Evolutionary conservation across 2,329 filamentous ascomycete species (phyloP).

Genomic region (Bipolaris gigantea): DNA sequence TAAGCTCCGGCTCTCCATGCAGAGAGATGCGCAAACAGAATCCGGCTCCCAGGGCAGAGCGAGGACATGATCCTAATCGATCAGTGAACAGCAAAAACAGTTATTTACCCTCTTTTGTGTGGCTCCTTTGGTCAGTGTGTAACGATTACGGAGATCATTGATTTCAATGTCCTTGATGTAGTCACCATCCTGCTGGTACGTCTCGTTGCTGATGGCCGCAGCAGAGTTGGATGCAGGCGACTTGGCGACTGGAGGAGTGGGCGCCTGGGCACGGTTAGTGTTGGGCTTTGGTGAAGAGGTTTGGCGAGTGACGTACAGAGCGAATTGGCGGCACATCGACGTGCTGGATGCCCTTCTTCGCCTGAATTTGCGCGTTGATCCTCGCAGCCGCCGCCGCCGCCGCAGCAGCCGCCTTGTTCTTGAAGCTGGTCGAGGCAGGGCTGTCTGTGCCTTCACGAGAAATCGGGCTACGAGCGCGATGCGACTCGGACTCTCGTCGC

Average conservation of each 20-base stretch:
- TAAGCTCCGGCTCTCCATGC: slow-evolving; percentile 52
- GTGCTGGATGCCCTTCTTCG: slow-evolving; percentile 85
- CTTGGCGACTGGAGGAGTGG: slow-evolving; percentile 56
- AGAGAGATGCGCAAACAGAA: slow-evolving; percentile 40
- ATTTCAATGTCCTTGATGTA: slow-evolving; percentile 99
- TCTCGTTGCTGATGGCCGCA: slow-evolving; percentile 66
- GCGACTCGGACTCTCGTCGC: slow-evolving; percentile 63
- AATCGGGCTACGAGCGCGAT: slow-evolving; percentile 80
- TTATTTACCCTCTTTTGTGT: slow-evolving; percentile 99
- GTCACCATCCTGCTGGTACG: slow-evolving; percentile 95
- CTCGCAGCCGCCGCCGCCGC: slow-evolving; percentile 74
- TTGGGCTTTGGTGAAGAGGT: not conserved
- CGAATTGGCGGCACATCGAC: slow-evolving; percentile 83
- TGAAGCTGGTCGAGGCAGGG: slow-evolving; percentile 51
- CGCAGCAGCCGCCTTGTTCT: slow-evolving; percentile 67
- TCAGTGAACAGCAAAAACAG: slow-evolving; percentile 71
- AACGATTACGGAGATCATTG: slow-evolving; percentile 95
- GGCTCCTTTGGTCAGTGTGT: slow-evolving; percentile 93
- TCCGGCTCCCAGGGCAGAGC: slow-evolving; percentile 30
- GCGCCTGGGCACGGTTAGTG: slow-evolving; percentile 38
- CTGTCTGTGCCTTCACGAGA: slow-evolving; percentile 53
- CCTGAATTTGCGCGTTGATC: slow-evolving; percentile 53
- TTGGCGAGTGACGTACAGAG: slow-evolving; percentile 50
- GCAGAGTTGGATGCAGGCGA: slow-evolving; percentile 55
- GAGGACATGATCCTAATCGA: slow-evolving; percentile 54